Evolutionary conservation across 2,329 filamentous ascomycete species (phyloP).

Genomic region (Metarhizium guizhouense): DNA sequence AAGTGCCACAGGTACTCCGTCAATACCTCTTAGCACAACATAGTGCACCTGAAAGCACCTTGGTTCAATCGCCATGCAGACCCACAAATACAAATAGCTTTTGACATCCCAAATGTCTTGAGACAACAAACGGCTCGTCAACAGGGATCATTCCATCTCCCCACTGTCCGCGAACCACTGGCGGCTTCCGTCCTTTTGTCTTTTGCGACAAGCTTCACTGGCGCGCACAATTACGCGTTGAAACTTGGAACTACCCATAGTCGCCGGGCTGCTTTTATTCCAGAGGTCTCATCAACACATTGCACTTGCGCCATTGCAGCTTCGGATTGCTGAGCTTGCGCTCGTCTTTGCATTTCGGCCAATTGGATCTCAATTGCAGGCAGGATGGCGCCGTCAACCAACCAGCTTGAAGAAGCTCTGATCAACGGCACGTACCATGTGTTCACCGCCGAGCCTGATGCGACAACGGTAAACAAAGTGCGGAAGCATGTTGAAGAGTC

Average conservation of each 20-base stretch:
- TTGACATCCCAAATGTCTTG: no score
- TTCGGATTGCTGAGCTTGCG: neutral
- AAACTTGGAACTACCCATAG: neutral
- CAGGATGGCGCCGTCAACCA: conserved; percentile 23
- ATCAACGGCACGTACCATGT: conserved; percentile 36
- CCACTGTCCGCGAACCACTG: neutral
- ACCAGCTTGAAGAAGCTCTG: conserved; percentile 36
- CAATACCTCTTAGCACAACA: no score
- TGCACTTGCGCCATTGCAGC: neutral
- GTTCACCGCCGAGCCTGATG: conserved; percentile 33
- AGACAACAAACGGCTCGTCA: neutral
- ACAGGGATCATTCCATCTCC: neutral
- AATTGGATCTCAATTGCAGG: neutral
- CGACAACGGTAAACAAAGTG: conserved; percentile 48
- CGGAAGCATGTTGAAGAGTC: conserved; percentile 43
- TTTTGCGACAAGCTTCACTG: neutral
- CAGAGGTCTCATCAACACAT: neutral
- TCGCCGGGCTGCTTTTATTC: neutral
- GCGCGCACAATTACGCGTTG: neutral
- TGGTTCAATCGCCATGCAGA: no score
- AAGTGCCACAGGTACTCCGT: no score
- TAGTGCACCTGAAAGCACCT: no score
- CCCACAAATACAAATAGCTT: no score
- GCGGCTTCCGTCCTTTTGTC: neutral
- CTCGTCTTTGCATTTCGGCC: neutral